Evolutionary conservation across 129 eudicot genomes (phyloP).

Genomic region (Saposhnikovia divaricata): DNA sequence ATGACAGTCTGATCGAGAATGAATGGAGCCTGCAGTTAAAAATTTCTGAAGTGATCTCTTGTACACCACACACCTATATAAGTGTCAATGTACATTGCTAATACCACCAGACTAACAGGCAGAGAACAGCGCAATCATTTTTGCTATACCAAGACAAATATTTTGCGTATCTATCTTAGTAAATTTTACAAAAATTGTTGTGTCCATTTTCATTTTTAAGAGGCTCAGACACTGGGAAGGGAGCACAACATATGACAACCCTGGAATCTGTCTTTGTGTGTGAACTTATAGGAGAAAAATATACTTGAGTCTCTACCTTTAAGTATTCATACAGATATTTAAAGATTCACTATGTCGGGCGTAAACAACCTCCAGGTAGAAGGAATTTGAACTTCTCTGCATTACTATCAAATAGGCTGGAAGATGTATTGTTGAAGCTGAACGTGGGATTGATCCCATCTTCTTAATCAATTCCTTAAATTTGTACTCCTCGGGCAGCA

Average conservation of each 20-base stretch:
- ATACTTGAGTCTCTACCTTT: conserved; percentile 7
- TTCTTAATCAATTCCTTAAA: conserved; percentile 70
- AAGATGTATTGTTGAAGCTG: conserved; percentile 83
- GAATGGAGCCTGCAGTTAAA: no score
- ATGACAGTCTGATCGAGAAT: no score
- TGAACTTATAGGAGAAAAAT: neutral
- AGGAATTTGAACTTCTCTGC: conserved; percentile 83
- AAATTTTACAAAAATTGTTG: neutral
- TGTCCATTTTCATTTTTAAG: neutral
- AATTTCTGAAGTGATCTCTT: no score
- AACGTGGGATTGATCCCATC: conserved; percentile 83
- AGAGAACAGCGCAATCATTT: neutral
- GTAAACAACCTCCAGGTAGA: conserved; percentile 83
- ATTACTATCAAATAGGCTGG: conserved; percentile 70
- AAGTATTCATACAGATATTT: neutral
- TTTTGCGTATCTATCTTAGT: neutral
- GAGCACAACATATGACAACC: neutral
- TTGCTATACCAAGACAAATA: neutral
- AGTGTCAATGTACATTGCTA: no score
- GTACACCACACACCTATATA: no score
- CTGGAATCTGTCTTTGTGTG: neutral
- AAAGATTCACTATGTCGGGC: conserved; percentile 11
- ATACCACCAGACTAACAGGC: neutral
- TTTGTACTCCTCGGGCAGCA: conserved; percentile 86
- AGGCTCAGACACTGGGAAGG: neutral